Base-by-base conservation (phyloP, 352 stramenopile species). In the Phytopythium sindhum region DNA sequence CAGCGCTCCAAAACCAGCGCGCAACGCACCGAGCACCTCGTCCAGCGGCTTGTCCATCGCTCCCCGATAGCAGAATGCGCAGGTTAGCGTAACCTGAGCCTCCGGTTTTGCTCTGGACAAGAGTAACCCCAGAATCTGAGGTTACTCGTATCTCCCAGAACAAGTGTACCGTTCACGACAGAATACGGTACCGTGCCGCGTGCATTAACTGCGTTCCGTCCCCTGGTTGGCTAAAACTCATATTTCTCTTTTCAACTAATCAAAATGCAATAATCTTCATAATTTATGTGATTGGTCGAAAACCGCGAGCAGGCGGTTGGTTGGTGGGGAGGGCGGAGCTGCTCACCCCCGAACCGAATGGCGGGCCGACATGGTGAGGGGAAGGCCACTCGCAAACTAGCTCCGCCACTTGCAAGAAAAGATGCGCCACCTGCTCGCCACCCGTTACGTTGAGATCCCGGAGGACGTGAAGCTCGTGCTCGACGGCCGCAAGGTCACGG, bases 401-500 rank as follows among this genome's bases (percentile, higher is more conserved):
- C 83, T 78, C 73, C 81, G 70, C 65, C 69, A 64, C 65, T 61
- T 61, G 56, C 64, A 63, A 69, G 64, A 77, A 66, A 96, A 86
- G 72, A 90, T 93, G 73, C 78, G 81, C 74, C 86, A 94, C 67
- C 82, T 99, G 81, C 86, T 98, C 60, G 91, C 94, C 69, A 97
- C 94, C 63, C 89, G 93, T 61, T 91, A 88, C 73, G 78, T 99
- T 64, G 80, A 98, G 51, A 96, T 99, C 77, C 97, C 96, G 37
- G 90, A 96, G 42, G 94, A 89, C 66, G 93, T 99, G 31, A 92
- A 94, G 68, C 81, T 99, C 64, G 78, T 91, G 28, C 79, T 99
- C 24, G 97, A 98, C 59, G 88, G 94, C 73, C 95, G 97, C 72
- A 92, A 90, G 72, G 94, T 99, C 58, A 97, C 84, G 55, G 97